Conservation (phyloP, 1,284 basidiomycete species). For the Tilletiopsis washingtonensis region DNA sequence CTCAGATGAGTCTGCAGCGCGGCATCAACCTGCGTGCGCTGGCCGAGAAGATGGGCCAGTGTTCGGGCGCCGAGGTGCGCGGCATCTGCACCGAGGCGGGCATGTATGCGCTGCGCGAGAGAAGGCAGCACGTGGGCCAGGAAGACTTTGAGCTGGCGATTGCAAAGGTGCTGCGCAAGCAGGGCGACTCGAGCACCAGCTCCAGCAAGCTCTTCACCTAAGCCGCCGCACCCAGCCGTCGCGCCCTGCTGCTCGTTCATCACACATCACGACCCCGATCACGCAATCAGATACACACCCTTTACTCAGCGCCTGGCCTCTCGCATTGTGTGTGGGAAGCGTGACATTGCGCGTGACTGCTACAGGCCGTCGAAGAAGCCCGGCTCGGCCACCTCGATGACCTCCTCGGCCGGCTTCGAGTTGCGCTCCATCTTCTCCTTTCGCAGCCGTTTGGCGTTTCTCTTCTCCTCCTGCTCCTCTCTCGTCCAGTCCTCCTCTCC, state of each 20-base stretch:
- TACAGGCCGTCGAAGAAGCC: neutral
- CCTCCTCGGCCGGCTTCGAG: neutral
- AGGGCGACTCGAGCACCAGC: slow-evolving; percentile 45
- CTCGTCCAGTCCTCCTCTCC: slow-evolving; percentile 28
- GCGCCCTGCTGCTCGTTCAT: too few species aligned
- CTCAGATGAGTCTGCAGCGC: slow-evolving; percentile 89
- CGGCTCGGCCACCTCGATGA: neutral
- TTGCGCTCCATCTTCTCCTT: slow-evolving; percentile 2
- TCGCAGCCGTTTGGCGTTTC: slow-evolving; percentile 11
- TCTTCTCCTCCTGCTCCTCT: slow-evolving; percentile 28
- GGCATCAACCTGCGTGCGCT: slow-evolving; percentile 90
- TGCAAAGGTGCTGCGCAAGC: slow-evolving; percentile 63
- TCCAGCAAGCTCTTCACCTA: slow-evolving; percentile 45
- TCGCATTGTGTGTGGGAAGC: too few species aligned
- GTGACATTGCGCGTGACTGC: too few species aligned
- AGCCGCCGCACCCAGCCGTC: too few species aligned
- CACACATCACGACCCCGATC: too few species aligned
- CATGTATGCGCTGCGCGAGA: slow-evolving; percentile 93
- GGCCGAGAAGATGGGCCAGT: slow-evolving; percentile 98
- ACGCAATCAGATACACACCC: too few species aligned
- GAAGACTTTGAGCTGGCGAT: slow-evolving; percentile 98
- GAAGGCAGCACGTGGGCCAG: slow-evolving; percentile 88
- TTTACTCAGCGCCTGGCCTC: too few species aligned
- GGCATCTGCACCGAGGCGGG: slow-evolving; percentile 98
- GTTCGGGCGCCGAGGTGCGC: slow-evolving; percentile 92